Conservation (phyloP, 2,329 filamentous ascomycete genomes). For the Fusarium decemcellulare region DNA sequence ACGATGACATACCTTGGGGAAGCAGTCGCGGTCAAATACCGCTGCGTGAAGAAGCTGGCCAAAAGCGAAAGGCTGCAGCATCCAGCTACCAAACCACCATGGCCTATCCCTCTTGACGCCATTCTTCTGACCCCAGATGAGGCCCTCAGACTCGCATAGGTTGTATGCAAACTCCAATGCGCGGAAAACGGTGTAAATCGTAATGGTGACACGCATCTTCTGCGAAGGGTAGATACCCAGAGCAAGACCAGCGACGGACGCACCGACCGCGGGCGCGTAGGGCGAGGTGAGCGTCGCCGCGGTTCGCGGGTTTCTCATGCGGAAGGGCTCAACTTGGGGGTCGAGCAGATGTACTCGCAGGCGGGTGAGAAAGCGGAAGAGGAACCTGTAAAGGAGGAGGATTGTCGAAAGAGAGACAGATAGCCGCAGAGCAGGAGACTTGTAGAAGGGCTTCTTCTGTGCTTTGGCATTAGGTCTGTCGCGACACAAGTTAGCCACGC, state of each 20-base stretch:
- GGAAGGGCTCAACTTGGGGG: slow-evolving; percentile 85
- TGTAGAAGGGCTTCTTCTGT: slow-evolving; percentile 70
- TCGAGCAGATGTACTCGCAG: slow-evolving; percentile 84
- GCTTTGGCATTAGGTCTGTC: slow-evolving; percentile 44
- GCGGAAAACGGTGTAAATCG: slow-evolving; percentile 85
- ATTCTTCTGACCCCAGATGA: slow-evolving; percentile 72
- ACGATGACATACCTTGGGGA: slow-evolving; percentile 68
- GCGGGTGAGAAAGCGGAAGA: slow-evolving; percentile 90
- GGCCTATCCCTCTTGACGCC: slow-evolving; percentile 74
- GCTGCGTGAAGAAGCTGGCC: slow-evolving; percentile 84
- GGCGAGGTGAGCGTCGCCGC: slow-evolving; percentile 82
- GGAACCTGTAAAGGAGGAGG: slow-evolving; percentile 87
- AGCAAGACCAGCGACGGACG: slow-evolving; percentile 87
- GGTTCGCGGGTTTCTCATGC: slow-evolving; percentile 84
- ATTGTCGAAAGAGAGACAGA: slow-evolving; percentile 88
- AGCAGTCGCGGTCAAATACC: slow-evolving; percentile 83
- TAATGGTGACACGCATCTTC: slow-evolving; percentile 81
- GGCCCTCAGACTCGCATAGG: slow-evolving; percentile 80
- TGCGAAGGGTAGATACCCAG: slow-evolving; percentile 80
- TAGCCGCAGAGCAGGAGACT: slow-evolving; percentile 80
- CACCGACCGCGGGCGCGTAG: slow-evolving; percentile 91
- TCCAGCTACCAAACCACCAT: slow-evolving; percentile 89
- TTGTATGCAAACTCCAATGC: slow-evolving; percentile 92
- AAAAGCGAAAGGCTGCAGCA: slow-evolving; percentile 82
- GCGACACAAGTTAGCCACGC: slow-evolving; percentile 12